phyloP scores from a whole-genome alignment of 495 filamentous ascomycete species.

The Endocarpon pusillum region DNA sequence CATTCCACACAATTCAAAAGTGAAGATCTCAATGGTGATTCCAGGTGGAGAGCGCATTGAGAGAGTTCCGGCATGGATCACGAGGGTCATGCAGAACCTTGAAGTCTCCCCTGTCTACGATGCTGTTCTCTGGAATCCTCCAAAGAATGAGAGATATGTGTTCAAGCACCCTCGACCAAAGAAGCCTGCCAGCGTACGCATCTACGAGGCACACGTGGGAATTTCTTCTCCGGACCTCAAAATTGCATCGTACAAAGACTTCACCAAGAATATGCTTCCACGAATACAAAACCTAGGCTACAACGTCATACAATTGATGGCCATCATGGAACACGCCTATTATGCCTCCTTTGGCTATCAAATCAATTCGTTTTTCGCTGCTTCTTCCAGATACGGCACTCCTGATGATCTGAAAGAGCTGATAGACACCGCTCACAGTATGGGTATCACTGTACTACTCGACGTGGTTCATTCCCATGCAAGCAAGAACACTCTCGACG shows the following conservation, averaged over 20 bases:
- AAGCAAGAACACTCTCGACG: constrained; percentile 89
- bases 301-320: constrained; percentile 97
- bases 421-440: constrained; percentile 80
- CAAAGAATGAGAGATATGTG: constrained; percentile 48
- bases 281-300: constrained; percentile 84
- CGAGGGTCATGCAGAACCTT: constrained; percentile 85
- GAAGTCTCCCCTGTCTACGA: constrained; percentile 79
- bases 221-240: constrained; percentile 83
- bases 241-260: constrained; percentile 91
- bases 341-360: constrained; percentile 99
- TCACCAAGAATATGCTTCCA: constrained; percentile 79
- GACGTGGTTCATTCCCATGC: constrained; percentile 97
- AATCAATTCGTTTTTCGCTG: constrained; percentile 96
- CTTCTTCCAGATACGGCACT: constrained; percentile 83
- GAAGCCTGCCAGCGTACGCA: constrained; percentile 70
- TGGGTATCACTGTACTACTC: constrained; percentile 82
- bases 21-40: constrained; percentile 85
- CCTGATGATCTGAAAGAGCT: constrained; percentile 95
- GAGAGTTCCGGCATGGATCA: constrained; percentile 90
- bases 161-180: constrained; percentile 72
- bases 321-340: constrained; percentile 97
- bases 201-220: constrained; percentile 96
- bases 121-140: constrained; percentile 93
- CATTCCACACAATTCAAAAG: constrained; percentile 83
- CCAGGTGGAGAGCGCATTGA: constrained; percentile 68